Evolutionary conservation across 805 yeast genomes (phyloP).

Genomic region (Monosporozyma yasuniensis): DNA sequence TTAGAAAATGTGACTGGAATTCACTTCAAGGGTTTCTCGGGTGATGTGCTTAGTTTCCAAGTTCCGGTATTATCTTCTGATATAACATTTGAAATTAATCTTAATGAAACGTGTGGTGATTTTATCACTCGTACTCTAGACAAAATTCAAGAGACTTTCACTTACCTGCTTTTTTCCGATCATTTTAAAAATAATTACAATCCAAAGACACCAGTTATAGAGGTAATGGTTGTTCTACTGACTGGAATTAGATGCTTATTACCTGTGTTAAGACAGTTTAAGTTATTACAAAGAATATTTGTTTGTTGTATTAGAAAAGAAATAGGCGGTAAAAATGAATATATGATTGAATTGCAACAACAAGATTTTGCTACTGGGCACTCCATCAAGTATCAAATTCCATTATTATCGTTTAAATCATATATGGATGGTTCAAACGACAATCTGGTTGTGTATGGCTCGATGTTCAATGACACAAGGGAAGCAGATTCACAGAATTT

Average conservation of each 20-base stretch:
- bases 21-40: neutral
- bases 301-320: constrained; percentile 7
- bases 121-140: neutral
- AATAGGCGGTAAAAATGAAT: neutral
- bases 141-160: neutral
- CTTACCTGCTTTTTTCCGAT: neutral
- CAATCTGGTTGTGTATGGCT: neutral
- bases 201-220: neutral
- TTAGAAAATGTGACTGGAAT: neutral
- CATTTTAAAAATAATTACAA: neutral
- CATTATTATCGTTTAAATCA: constrained; percentile 11
- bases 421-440: neutral
- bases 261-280: constrained; percentile 9
- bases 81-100: neutral
- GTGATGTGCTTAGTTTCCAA: neutral
- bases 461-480: neutral
- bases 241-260: constrained; percentile 4
- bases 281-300: constrained; percentile 12
- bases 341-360: constrained; percentile 9
- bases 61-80: neutral
- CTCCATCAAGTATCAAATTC: constrained; percentile 8
- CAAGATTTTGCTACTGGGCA: constrained; percentile 10
- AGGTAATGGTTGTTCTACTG: neutral
- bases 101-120: neutral
- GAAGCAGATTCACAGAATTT: neutral